Base-by-base conservation (phyloP, 2,329 filamentous ascomycete genomes). In the Fusarium proliferatum region DNA sequence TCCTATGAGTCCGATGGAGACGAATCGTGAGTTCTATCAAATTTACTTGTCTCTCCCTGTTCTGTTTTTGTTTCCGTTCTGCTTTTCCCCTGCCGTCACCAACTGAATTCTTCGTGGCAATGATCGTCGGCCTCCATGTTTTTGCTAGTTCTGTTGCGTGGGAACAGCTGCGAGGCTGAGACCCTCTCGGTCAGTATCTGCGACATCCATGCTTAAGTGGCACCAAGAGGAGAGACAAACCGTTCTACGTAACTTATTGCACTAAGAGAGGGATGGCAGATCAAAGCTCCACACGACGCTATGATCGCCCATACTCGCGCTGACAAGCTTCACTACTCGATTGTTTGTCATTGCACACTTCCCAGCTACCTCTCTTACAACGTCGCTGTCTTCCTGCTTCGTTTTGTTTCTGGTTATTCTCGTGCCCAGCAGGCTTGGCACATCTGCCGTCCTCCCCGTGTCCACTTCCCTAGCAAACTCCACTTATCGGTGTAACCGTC, bases 1-100 rank as follows among this genome's bases (percentile, higher is more conserved):
- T 80, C 80, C 34, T 80, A 79, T 51, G 79, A 82, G 65, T 82
- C 80, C 17, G 82, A 82, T 61, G 76, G 75, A 33, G 67, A 69
- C 16, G 82, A 83, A 61, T 73, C 71, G 77, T 78, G 41, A 78
- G 77, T 70, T 60, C 38, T 61, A 53, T 28, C 45, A 43, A 64
- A 55, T 48, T 77, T 64, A 45, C 67, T 61, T 66, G 28, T 61
- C 52, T 61, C 63, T 55, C 48, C 59, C 23, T 43, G n/a, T 69
- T 63, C 26, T 28, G 46, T 23, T 39, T 36, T 49, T 52, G 36
- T 38, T 30, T 16, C 41, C 21, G 19, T 70, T 43, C 52, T 34
- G 26, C 34, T 16, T 48, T 38, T 58, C 28, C 38, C 45, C n/a
- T n/a, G 16, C 42, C 41, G 26, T 49, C 51, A 46, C 45, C 21